These are phyloP conservation scores for Ascochyta clinopodiicola DNA, from an alignment of 2,329 filamentous ascomycete species.

Conservation along the genomic window DNA sequence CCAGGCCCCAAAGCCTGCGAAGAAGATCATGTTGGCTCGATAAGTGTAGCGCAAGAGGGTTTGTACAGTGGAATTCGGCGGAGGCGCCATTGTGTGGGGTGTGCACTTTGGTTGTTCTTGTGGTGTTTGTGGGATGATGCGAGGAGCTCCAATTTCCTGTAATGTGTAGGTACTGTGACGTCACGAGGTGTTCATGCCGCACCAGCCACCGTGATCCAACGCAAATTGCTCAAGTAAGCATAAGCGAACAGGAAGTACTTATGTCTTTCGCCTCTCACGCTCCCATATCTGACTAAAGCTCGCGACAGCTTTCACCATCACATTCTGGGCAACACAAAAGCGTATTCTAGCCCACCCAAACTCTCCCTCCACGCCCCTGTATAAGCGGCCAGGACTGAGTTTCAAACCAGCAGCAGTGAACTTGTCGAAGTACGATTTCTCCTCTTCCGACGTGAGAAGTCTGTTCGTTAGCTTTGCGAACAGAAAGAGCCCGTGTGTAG, in stretches of 20 bases:
- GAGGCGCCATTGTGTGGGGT: conserved; percentile 7
- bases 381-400: conserved; percentile 25
- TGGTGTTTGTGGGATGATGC: not conserved
- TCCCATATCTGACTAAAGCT: not conserved
- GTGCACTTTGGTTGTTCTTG: not conserved
- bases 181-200: not conserved
- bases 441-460: no score
- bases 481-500: no score
- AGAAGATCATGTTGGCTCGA: conserved; percentile 25
- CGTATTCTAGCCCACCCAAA: conserved; percentile 39
- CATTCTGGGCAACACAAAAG: conserved; percentile 25
- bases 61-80: conserved; percentile 6
- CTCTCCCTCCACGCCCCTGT: conserved; percentile 35
- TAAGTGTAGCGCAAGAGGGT: conserved; percentile 24
- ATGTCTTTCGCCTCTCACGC: not conserved
- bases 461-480: no score
- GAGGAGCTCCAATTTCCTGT: not conserved
- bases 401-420: conserved; percentile 19
- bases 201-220: not conserved
- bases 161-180: not conserved
- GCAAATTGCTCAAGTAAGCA: no score
- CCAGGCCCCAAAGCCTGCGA: conserved; percentile 23
- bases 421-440: no score
- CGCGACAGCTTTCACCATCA: conserved; percentile 25
- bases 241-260: not conserved